Evolutionary conservation across 2,329 filamentous ascomycete species (phyloP).

Genomic region (Penicillium sp.): DNA sequence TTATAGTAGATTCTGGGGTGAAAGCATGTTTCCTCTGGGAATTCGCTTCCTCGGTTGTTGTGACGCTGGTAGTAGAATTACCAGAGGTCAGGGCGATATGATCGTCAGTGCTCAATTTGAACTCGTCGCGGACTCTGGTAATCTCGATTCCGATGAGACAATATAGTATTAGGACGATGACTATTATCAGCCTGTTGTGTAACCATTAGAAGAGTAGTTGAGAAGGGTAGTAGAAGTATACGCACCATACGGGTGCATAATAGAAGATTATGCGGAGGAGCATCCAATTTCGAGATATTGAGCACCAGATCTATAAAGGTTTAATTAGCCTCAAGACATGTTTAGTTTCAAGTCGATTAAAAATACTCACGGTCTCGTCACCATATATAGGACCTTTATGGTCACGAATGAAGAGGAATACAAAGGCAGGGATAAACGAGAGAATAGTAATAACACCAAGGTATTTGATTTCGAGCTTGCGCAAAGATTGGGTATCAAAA

Average conservation of each 20-base stretch:
- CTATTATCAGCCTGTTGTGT: slow-evolving; percentile 30
- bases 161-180: slow-evolving; percentile 24
- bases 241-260: slow-evolving; percentile 40
- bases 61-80: slow-evolving; percentile 8
- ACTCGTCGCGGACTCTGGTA: slow-evolving; percentile 32
- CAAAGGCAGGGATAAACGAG: slow-evolving; percentile 38
- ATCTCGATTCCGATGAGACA: slow-evolving; percentile 36
- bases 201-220: background rate
- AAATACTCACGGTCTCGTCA: slow-evolving; percentile 34
- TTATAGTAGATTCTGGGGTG: slow-evolving; percentile 8
- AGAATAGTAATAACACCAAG: slow-evolving; percentile 30
- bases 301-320: slow-evolving; percentile 37
- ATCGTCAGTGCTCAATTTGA: slow-evolving; percentile 32
- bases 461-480: slow-evolving; percentile 37
- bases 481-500: slow-evolving; percentile 33
- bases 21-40: background rate
- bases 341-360: background rate
- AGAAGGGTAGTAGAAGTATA: background rate
- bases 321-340: background rate
- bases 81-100: slow-evolving; percentile 29
- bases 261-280: slow-evolving; percentile 38
- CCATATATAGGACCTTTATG: slow-evolving; percentile 40
- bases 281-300: slow-evolving; percentile 40
- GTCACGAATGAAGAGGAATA: slow-evolving; percentile 35
- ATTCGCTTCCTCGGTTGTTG: slow-evolving; percentile 13